phyloP scores from a whole-genome alignment of 1,284 basidiomycete genomes.

The Ceratobasidium sp. region DNA sequence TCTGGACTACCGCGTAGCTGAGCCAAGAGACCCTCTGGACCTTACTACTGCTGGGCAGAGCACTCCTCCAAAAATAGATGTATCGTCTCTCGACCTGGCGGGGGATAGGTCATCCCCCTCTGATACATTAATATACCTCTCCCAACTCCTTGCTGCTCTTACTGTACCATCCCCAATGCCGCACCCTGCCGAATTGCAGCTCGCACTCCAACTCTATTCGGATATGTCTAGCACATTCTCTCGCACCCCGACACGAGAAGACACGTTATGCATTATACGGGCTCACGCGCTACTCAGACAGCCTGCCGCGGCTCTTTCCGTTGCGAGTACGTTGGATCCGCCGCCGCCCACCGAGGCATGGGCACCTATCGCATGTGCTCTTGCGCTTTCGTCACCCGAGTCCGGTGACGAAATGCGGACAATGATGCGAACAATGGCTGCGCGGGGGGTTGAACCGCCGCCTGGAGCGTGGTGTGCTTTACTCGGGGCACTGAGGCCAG shows the following conservation, averaged over 20 bases:
- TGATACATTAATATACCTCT: constrained; percentile 15
- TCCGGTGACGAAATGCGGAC: constrained; percentile 17
- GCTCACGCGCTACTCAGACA: constrained; percentile 33
- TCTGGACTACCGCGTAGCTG: background rate
- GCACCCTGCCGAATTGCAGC: constrained; percentile 30
- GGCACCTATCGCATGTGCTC: constrained; percentile 34
- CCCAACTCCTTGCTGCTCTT: constrained; percentile 7
- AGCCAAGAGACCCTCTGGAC: constrained; percentile 31
- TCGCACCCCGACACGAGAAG: constrained; percentile 19
- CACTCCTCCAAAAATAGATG: background rate
- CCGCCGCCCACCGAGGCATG: constrained; percentile 22
- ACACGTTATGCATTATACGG: background rate
- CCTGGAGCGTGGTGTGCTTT: constrained; percentile 40
- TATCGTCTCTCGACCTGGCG: background rate
- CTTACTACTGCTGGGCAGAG: constrained; percentile 20
- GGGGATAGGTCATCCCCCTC: constrained; percentile 1
- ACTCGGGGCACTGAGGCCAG: constrained; percentile 9
- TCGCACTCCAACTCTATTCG: constrained; percentile 16
- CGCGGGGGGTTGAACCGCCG: constrained; percentile 12
- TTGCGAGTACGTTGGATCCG: constrained; percentile 18
- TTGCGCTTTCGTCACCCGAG: constrained; percentile 16
- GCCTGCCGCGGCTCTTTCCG: constrained; percentile 5
- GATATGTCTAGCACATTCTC: constrained; percentile 12
- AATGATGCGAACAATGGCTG: constrained; percentile 36
- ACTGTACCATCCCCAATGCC: background rate